Evolutionary conservation across 352 stramenopile genomes (phyloP).

Genomic region (Thalassiosira hispida): DNA sequence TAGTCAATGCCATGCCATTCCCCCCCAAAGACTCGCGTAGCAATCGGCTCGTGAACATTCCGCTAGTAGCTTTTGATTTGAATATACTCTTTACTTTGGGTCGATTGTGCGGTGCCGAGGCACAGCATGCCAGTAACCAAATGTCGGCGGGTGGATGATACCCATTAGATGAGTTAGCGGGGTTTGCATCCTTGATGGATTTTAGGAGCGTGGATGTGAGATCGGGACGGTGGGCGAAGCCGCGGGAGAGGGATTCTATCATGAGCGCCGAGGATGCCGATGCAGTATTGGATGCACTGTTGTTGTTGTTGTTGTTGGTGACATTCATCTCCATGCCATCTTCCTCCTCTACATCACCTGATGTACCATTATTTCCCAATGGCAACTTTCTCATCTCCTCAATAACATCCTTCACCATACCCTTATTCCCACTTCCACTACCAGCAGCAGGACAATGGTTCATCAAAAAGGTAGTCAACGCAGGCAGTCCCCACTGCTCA

Average conservation of each 20-base stretch:
- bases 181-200: conserved; percentile 45
- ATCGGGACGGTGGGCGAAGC: conserved; percentile 60
- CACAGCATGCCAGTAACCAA: conserved; percentile 66
- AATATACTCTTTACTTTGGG: conserved; percentile 54
- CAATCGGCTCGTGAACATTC: conserved; percentile 38
- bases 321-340: conserved; percentile 6
- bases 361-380: conserved; percentile 24
- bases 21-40: conserved; percentile 38
- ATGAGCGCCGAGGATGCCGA: conserved; percentile 43
- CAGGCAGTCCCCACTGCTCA: conserved; percentile 54
- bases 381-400: conserved; percentile 53
- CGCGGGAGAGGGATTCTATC: conserved; percentile 62
- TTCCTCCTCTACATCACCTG: conserved; percentile 10
- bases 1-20: conserved; percentile 47
- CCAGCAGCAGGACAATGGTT: conserved; percentile 33
- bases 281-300: not conserved
- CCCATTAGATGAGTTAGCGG: too few species aligned
- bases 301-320: not conserved
- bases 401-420: conserved; percentile 43
- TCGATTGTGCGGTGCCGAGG: conserved; percentile 58
- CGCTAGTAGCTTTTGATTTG: conserved; percentile 40
- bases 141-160: conserved; percentile 54
- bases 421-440: conserved; percentile 6
- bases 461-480: conserved; percentile 59
- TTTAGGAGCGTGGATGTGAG: conserved; percentile 51